Evolutionary conservation across 2,329 filamentous ascomycete genomes (phyloP), one percentile per base, ranked within the genome.

Genomic region (Hymenoscyphus occultus): DNA sequence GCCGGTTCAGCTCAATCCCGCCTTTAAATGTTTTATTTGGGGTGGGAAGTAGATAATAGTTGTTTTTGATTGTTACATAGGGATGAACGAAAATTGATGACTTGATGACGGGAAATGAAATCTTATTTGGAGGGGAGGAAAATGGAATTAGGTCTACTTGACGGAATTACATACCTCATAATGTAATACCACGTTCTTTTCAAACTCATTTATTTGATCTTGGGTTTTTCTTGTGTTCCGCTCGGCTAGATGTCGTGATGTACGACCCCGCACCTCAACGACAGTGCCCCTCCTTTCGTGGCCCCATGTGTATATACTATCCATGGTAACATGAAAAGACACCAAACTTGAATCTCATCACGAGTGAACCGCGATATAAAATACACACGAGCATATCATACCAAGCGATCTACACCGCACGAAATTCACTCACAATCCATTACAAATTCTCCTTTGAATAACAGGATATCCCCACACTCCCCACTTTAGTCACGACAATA

Each of bases 1-100:
- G 62, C 63, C 59, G 68, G 68, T 39, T 62, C 58, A 60, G 64
- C 68, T 39, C 62, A 67, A 56, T 39, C 64, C 22, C 61, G 67
- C 22, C 40, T 69, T 32, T 70, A 64, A 35, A 35, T 35, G 19
- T n/a, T n/a, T 12, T 9, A 3, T 22, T 51, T 22, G 12, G 10
- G 12, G 7, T n/a, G 42, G 16, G 3, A 7, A 6, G 12, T 10
- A 10, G 45, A 22, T 12, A n/a, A 22, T 16, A 10, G 35, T 35
- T 35, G 35, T 7, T 35, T 35, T 35, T 22, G 45, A 7, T 12
- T 9, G 45, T 51, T 51, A 51, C 22, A 51, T 12, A 22, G 22
- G 45, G 45, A 51, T 51, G 45, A 22, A 51, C n/a, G 22, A 51
- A 51, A 51, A 22, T 51, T 51, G 45, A 28, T 22, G 19, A 51